Evolutionary conservation across 805 yeast species (phyloP), one percentile per base, ranked within the genome.

Genomic region (Zygosaccharomyces rouxii): DNA sequence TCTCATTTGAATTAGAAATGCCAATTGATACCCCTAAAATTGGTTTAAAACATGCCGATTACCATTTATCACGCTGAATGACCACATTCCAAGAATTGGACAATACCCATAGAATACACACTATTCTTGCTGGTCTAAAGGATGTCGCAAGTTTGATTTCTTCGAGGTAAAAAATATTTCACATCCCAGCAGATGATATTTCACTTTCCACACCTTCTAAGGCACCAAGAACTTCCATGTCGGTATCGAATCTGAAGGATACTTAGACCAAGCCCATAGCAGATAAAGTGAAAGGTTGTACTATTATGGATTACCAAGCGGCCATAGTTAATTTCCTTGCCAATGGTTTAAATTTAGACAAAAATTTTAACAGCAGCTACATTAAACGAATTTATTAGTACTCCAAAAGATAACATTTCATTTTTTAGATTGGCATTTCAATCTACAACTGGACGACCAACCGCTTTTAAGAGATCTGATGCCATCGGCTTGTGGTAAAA

Each of bases 101-200:
- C 89, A 84, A 66, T 84, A 83, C 62, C 80, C 68, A 38, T 51
- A 68, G 4, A 79, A 79, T 55, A 69, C 71, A 31, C 80, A 79
- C 61, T 84, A 89, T 66, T 83, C 89, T 5, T 81, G 89, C 59
- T 84, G 90, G 90, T 71, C 77, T 39, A 75, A 84, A 25, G 92
- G 90, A 9, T 83, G 89, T 67, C 89, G 90, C 63, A 89, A 84
- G 66, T 83, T 80, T 56, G 92, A 84, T 67, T 77, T 83, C 55
- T 84, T 84, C 62, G 92, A 85, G 69, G 81, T 80, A 23, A 9
- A 23, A n/a, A n/a, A n/a, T n/a, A n/a, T n/a, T n/a, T n/a, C n/a
- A n/a, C n/a, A n/a, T n/a, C n/a, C n/a, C n/a, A n/a, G n/a, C n/a
- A n/a, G n/a, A n/a, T n/a, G n/a, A n/a, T n/a, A n/a, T n/a, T n/a